Percentiles rank a stretch among this genome's conserved stretches.
phyloP scores from a whole-genome alignment of 2,329 filamentous ascomycete species.

The Trichoderma afroharzianum region DNA sequence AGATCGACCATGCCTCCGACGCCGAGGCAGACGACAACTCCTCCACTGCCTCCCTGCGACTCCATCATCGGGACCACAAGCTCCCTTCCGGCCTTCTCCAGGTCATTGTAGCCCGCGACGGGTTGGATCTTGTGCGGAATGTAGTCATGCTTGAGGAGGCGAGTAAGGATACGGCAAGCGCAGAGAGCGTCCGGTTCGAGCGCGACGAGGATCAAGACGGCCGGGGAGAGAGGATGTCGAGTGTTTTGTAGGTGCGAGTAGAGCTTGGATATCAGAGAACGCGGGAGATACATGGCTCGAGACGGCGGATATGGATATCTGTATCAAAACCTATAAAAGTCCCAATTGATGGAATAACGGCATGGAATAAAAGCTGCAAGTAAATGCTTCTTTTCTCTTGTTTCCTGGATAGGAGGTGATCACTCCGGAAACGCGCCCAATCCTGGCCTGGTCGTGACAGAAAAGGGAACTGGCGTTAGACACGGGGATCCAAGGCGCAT shows the following conservation, averaged over 20 bases:
- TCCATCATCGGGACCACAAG: slow-evolving; percentile 84
- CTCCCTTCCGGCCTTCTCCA: slow-evolving; percentile 73
- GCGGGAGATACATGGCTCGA: slow-evolving; percentile 83
- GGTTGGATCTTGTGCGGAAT: slow-evolving; percentile 97
- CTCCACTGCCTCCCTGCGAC: slow-evolving; percentile 76
- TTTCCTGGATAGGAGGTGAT: slow-evolving; percentile 11
- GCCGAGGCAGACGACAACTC: slow-evolving; percentile 86
- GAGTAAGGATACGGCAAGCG: slow-evolving; percentile 88
- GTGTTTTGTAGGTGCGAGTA: slow-evolving; percentile 85
- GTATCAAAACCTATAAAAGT: slow-evolving; percentile 24
- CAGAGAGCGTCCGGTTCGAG: slow-evolving; percentile 95
- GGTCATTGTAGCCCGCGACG: slow-evolving; percentile 85
- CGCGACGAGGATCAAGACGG: slow-evolving; percentile 85
- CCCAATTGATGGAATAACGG: slow-evolving; percentile 25
- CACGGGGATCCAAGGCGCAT: slow-evolving; percentile 12
- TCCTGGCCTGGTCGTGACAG: neutral
- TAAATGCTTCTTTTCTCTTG: neutral
- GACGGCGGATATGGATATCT: slow-evolving; percentile 24
- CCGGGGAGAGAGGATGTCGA: slow-evolving; percentile 84
- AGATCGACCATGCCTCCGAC: slow-evolving; percentile 90
- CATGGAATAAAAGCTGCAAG: slow-evolving; percentile 7
- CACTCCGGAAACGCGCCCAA: neutral
- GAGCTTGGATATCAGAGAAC: slow-evolving; percentile 81
- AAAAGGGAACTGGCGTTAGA: slow-evolving; percentile 11
- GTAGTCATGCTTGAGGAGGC: slow-evolving; percentile 94